These are phyloP conservation scores for Phytophthora cajani DNA, from an alignment of 352 stramenopile genomes.

Conservation along the genomic window DNA sequence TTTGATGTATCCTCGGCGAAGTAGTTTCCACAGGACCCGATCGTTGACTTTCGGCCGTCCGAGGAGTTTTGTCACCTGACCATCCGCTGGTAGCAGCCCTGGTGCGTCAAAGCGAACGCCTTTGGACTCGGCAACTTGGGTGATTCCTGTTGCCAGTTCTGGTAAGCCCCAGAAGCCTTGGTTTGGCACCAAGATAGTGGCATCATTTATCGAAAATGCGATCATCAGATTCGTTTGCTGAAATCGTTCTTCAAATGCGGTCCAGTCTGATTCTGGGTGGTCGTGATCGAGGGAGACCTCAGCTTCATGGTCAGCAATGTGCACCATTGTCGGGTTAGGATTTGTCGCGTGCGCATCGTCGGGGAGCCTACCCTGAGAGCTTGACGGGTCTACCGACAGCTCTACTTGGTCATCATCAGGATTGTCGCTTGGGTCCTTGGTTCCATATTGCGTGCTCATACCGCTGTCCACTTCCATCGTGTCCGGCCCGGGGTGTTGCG, in stretches of 20 bases:
- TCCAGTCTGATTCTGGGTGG: not conserved
- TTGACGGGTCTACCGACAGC: too few species aligned
- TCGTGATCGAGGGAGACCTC: not conserved
- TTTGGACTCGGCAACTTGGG: slow-evolving; percentile 3
- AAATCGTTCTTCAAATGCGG: not conserved
- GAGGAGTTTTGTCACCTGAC: not conserved
- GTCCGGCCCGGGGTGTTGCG: too few species aligned
- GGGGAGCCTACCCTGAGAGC: too few species aligned
- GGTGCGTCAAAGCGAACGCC: not conserved
- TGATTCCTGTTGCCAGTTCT: not conserved
- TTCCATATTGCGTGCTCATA: too few species aligned
- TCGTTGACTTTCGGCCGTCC: not conserved
- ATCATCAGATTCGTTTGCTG: not conserved
- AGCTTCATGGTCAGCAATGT: not conserved
- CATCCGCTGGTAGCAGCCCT: not conserved
- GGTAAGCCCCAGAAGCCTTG: slow-evolving; percentile 1
- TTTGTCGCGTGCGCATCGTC: too few species aligned
- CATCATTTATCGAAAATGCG: slow-evolving; percentile 2
- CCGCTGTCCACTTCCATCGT: too few species aligned
- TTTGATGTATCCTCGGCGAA: slow-evolving; percentile 12
- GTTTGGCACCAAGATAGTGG: not conserved
- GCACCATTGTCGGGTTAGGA: too few species aligned
- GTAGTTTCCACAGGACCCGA: not conserved
- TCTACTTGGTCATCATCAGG: too few species aligned
- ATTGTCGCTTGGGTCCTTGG: too few species aligned